phyloP scores from a whole-genome alignment of 2,329 filamentous ascomycete species.

The Mariannaea elegans region DNA sequence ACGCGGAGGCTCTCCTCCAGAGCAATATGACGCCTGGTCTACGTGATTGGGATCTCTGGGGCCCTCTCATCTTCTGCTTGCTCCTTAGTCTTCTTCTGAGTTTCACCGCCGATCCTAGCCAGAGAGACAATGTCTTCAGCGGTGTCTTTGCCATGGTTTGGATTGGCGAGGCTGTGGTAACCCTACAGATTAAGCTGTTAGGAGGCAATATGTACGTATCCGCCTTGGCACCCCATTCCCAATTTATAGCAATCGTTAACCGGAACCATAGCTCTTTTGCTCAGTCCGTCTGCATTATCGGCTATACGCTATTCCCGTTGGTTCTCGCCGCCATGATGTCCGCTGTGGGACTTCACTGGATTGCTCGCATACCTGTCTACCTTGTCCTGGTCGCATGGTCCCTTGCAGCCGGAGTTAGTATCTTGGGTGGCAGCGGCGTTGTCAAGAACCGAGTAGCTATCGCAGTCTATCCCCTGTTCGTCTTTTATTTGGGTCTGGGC shows the following conservation, averaged over 20 bases:
- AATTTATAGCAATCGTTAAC: conserved; percentile 29
- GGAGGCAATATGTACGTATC: conserved; percentile 92
- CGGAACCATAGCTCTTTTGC: conserved; percentile 81
- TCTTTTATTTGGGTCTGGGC: conserved; percentile 93
- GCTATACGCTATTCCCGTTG: conserved; percentile 96
- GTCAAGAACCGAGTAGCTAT: conserved; percentile 93
- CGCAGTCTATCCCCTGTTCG: conserved; percentile 92
- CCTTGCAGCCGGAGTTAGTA: conserved; percentile 93
- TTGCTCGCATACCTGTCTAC: conserved; percentile 90
- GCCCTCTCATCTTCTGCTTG: conserved; percentile 92
- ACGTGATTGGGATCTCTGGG: conserved; percentile 98
- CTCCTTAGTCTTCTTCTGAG: conserved; percentile 88
- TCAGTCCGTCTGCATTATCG: conserved; percentile 97
- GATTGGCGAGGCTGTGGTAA: conserved; percentile 96
- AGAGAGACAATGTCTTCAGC: conserved; percentile 90
- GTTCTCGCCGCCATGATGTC: conserved; percentile 93
- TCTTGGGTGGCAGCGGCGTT: conserved; percentile 93
- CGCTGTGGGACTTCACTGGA: conserved; percentile 79
- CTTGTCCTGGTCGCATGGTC: conserved; percentile 90
- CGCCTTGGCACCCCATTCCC: not conserved
- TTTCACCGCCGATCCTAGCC: conserved; percentile 78
- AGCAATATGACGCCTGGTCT: conserved; percentile 87
- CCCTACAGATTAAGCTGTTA: conserved; percentile 95
- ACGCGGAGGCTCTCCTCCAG: conserved; percentile 69
- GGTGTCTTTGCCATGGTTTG: conserved; percentile 97